Evolutionary conservation across 768 basidiomycete species (phyloP), one percentile per base, ranked within the genome.

Genomic region (Naganishia vaughanmartiniae): DNA sequence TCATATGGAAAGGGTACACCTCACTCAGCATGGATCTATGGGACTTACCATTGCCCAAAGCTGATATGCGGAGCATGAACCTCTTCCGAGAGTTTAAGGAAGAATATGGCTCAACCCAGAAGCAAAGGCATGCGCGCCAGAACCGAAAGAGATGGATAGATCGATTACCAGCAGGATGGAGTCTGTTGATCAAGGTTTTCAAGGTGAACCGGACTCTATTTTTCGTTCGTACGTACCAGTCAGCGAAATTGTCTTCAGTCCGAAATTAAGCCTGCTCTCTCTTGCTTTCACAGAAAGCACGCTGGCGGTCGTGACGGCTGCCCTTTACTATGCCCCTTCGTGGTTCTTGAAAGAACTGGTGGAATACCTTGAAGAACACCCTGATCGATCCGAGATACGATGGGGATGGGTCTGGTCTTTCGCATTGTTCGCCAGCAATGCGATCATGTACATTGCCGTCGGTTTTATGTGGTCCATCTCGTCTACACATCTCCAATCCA

Each of bases 41-140:
- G 71, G 92, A 96, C 78, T 83, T 96, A 34, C 93, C 93, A 6
- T 87, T 94, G 66, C 85, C 93, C 11, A 87, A 90, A 0, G 86
- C 84, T 0, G 79, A 86, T 74, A 88, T 92, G 87, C 90, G 93
- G 9, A 74, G 79, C 0, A 58, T 81, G 55, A 39, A 66, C 10
- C 70, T 74, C 24, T 81, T 77, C 56, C 24, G 55, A 26, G 17
- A 58, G n/a, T 77, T 82, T 72, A 67, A 73, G 26, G 63, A 65
- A 14, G 70, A 72, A 5, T 81, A 80, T 67, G 78, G 79, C 12
- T 65, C 69, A 39, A 76, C 75, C 19, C 65, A 78, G 70, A 71
- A 73, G 69, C 65, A 58, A 74, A 28, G 75, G 73, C 17, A 69
- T 65, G 31, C 54, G 17, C 51, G 46, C 26, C 65, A 42, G 19